These are phyloP conservation scores for Neurospora sp. DNA, from an alignment of 495 filamentous ascomycete genomes.

Conservation along the genomic window DNA sequence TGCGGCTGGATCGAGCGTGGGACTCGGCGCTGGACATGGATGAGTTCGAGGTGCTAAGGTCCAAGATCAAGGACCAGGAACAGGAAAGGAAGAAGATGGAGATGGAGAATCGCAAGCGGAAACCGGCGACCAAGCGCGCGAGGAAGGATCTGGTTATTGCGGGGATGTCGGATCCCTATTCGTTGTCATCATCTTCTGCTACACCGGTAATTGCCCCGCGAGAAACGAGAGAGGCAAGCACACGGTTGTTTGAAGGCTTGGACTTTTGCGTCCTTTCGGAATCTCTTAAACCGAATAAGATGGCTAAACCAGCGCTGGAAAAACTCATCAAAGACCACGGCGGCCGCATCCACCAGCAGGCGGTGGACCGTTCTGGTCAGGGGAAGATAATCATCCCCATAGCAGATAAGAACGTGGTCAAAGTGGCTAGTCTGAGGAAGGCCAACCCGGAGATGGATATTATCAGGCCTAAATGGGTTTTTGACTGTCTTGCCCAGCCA, in stretches of 20 bases:
- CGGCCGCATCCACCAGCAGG: constrained; percentile 69
- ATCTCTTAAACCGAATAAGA: constrained; percentile 43
- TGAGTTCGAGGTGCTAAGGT: constrained; percentile 66
- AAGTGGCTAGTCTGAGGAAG: constrained; percentile 74
- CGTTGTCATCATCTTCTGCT: constrained; percentile 28
- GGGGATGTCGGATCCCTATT: constrained; percentile 50
- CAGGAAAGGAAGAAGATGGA: constrained; percentile 65
- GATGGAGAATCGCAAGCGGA: constrained; percentile 63
- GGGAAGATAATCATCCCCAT: constrained; percentile 55
- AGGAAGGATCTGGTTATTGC: constrained; percentile 66
- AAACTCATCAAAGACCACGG: constrained; percentile 79
- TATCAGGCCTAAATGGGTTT: constrained; percentile 71
- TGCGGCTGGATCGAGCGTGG: constrained; percentile 80
- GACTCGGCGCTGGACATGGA: constrained; percentile 62
- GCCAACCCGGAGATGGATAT: constrained; percentile 51
- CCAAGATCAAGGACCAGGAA: constrained; percentile 59
- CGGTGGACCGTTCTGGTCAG: constrained; percentile 24
- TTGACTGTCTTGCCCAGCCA: constrained; percentile 64
- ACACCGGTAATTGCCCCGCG: constrained; percentile 38
- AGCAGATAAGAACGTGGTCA: constrained; percentile 76
- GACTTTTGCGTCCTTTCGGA: constrained; percentile 60
- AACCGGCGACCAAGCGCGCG: constrained; percentile 44
- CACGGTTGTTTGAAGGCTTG: constrained; percentile 55
- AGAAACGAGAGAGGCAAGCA: constrained; percentile 12
- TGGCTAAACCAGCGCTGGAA: constrained; percentile 72